Conservation (phyloP, 164 flowering plant species). For the Pachysandra terminalis region DNA sequence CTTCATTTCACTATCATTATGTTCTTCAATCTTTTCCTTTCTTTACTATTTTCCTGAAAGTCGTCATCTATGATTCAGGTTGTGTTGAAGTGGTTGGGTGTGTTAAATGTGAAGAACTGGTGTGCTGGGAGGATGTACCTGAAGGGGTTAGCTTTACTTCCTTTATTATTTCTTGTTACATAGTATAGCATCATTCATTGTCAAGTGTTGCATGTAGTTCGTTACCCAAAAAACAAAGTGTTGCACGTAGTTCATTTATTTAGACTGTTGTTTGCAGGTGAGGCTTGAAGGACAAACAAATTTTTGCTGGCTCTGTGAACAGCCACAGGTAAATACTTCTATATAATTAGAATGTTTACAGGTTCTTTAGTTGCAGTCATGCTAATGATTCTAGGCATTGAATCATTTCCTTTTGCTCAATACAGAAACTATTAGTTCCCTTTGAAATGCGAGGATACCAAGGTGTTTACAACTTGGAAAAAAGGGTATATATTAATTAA, state of each 20-base stretch:
- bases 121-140: conserved; percentile 68
- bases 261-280: conserved; percentile 36
- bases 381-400: neutral
- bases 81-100: conserved; percentile 90
- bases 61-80: conserved; percentile 37
- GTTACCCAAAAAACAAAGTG: neutral
- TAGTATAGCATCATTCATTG: neutral
- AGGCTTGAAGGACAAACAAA: conserved; percentile 84
- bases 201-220: neutral
- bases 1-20: no score
- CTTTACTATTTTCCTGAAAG: neutral
- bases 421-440: conserved; percentile 75
- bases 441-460: conserved; percentile 92
- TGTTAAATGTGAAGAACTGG: conserved; percentile 69
- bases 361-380: no score
- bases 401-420: neutral
- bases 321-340: conserved; percentile 63
- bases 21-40: neutral
- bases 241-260: conserved; percentile 1
- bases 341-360: neutral
- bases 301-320: conserved; percentile 89
- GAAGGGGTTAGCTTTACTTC: conserved; percentile 52
- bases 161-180: neutral
- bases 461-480: conserved; percentile 81
- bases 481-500: conserved; percentile 73